Evolutionary conservation across 1,284 basidiomycete species (phyloP), one percentile per base, ranked within the genome.

Genomic region (Cystobasidiaceae sp.): DNA sequence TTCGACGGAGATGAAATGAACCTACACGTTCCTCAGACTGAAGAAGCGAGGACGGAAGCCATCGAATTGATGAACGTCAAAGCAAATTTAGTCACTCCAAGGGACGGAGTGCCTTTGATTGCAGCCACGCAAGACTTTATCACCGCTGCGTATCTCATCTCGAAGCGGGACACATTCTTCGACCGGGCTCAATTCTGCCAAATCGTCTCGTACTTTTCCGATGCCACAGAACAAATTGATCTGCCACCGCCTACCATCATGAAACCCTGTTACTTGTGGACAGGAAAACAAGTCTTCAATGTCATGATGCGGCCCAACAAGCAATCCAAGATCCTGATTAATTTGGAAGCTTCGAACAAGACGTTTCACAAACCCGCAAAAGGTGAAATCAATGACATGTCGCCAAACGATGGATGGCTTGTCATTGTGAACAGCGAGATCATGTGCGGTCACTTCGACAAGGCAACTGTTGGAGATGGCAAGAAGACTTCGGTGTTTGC

Each of bases 1-100:
- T 99, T 99, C 74, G 96, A 99, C 76, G 96, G 96, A 69, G 96
- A 99, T 77, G 96, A 99, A 78, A 99, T 99, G 96, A 99, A 99
- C 78, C 82, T 99, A 74, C 93, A 99, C 78, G 91, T 99, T 1
- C 96, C 96, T 0, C 96, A 99, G 77, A 99, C 96, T 0, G 96
- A 99, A 77, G 96, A 99, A 79, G 93, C 96, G 1, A 83, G 96
- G 56, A 97, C 94, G 2, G 96, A 99, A 78, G 96, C 96, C 0
- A 85, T 96, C 30, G 90, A 96, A 74, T 85, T 99, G 41, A 99
- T 99, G 96, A 93, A 85, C 72, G 90, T 97, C 71, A 97, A 97
- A 77, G 86, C 93, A 76, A 98, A 98, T 77, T 83, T 99, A 60
- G 94, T 99, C 67, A 98, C 93, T 0, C 93, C 93, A 15, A 86